phyloP scores from a whole-genome alignment of 768 basidiomycete genomes.

The Termitomyces sp. region DNA sequence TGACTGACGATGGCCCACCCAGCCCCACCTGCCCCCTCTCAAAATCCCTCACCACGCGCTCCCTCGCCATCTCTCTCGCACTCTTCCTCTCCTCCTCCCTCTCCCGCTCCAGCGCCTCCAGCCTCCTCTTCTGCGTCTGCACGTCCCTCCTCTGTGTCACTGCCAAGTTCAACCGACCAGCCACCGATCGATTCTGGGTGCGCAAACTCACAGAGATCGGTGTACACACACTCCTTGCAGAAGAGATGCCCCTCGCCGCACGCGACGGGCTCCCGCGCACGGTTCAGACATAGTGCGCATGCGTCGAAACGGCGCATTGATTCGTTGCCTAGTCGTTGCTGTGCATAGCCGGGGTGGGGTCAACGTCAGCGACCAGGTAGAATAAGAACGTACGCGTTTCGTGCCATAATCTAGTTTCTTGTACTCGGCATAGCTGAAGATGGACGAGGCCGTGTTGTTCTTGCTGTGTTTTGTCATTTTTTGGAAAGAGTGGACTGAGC shows the following conservation, averaged over 20 bases:
- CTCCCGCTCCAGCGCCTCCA: slow-evolving; percentile 71
- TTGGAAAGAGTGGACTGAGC: too few species aligned
- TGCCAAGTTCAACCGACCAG: slow-evolving; percentile 28
- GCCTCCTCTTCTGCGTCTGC: slow-evolving; percentile 78
- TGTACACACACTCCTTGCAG: slow-evolving; percentile 92
- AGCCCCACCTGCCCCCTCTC: slow-evolving; percentile 81
- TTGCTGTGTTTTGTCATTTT: slow-evolving; percentile 88
- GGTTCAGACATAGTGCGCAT: slow-evolving; percentile 82
- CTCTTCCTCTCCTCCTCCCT: slow-evolving; percentile 74
- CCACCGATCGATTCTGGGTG: too few species aligned
- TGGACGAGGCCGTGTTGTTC: slow-evolving; percentile 85
- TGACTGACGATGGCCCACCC: too few species aligned
- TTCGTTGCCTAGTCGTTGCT: slow-evolving; percentile 85
- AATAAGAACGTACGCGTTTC: slow-evolving; percentile 50
- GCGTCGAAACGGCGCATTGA: slow-evolving; percentile 91
- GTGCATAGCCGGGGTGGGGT: too few species aligned
- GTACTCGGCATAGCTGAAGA: slow-evolving; percentile 87
- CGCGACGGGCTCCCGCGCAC: slow-evolving; percentile 76
- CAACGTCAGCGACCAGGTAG: too few species aligned
- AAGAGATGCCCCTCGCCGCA: slow-evolving; percentile 89
- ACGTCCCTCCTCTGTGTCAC: slow-evolving; percentile 91
- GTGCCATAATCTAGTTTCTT: slow-evolving; percentile 84
- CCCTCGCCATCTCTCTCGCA: slow-evolving; percentile 71
- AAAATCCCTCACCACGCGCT: slow-evolving; percentile 86
- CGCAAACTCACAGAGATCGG: slow-evolving; percentile 77